phyloP scores from a whole-genome alignment of 306 rosid genomes.

The Trichosanthes truncata region DNA sequence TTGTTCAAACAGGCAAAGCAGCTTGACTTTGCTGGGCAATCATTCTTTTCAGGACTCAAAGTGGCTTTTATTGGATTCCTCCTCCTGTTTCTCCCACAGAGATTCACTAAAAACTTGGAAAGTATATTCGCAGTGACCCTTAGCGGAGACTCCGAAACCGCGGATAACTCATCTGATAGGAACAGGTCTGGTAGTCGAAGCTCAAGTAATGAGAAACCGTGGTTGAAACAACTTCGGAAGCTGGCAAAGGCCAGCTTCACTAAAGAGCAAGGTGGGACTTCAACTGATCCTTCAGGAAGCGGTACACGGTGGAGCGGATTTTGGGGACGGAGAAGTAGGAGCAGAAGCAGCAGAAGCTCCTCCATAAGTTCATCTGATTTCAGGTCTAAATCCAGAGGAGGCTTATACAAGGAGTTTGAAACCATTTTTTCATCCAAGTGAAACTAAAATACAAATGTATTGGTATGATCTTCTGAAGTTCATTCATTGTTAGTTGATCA shows the following conservation, averaged over 20 bases:
- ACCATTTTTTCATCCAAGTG: constrained; percentile 85
- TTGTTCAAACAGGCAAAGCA: constrained; percentile 47
- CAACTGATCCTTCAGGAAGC: constrained; percentile 70
- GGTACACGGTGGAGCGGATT: constrained; percentile 41
- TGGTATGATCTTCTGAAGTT: not conserved
- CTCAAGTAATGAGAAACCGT: constrained; percentile 50
- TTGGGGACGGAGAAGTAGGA: constrained; percentile 36
- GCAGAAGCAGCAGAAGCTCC: constrained; percentile 53
- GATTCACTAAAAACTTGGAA: constrained; percentile 40
- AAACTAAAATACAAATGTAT: constrained; percentile 8
- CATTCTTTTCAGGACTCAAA: constrained; percentile 45
- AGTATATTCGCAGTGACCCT: constrained; percentile 32
- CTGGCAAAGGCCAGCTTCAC: constrained; percentile 64
- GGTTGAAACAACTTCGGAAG: constrained; percentile 58
- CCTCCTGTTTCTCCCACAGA: constrained; percentile 46
- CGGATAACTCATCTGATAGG: constrained; percentile 21
- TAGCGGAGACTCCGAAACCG: constrained; percentile 12
- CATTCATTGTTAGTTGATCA: not conserved
- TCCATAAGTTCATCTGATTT: constrained; percentile 33
- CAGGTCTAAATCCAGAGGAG: constrained; percentile 41
- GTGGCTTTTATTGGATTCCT: constrained; percentile 54
- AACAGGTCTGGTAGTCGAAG: constrained; percentile 28
- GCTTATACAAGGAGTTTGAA: constrained; percentile 63
- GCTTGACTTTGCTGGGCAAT: constrained; percentile 48
- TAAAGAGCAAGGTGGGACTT: constrained; percentile 36